Conservation (phyloP, 2,329 filamentous ascomycete species). For the Acephala macrosclerotiorum region DNA sequence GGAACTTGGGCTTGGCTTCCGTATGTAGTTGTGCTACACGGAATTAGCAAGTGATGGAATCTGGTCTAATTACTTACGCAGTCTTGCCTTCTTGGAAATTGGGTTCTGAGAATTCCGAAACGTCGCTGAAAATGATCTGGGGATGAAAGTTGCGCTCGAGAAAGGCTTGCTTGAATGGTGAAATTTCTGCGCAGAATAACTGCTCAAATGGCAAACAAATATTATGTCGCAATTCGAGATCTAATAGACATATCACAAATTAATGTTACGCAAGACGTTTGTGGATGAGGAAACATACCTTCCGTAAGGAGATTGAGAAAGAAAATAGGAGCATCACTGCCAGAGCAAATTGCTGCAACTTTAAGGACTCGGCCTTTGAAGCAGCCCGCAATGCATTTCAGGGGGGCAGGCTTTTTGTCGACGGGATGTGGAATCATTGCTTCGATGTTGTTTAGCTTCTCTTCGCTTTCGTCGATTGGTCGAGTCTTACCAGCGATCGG, state of each 20-base stretch:
- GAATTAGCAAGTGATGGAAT: background rate
- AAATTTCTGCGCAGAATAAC: slow-evolving; percentile 69
- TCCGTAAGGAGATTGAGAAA: slow-evolving; percentile 65
- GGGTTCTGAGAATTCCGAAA: slow-evolving; percentile 57
- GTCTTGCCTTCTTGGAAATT: background rate
- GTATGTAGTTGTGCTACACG: slow-evolving; percentile 68
- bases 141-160: slow-evolving; percentile 66
- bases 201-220: slow-evolving; percentile 51
- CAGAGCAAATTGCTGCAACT: slow-evolving; percentile 79
- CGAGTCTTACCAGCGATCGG: too few relatives aligned
- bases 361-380: too few relatives aligned
- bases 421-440: too few relatives aligned
- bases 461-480: too few relatives aligned
- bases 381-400: too few relatives aligned
- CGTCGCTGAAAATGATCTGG: slow-evolving; percentile 63
- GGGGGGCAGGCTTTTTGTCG: too few relatives aligned
- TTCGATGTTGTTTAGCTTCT: too few relatives aligned
- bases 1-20: slow-evolving; percentile 66
- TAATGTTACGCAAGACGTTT: too few relatives aligned
- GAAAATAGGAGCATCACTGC: slow-evolving; percentile 77
- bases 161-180: slow-evolving; percentile 68
- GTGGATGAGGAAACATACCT: slow-evolving; percentile 42
- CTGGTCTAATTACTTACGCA: background rate
- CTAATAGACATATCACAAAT: background rate
- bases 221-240: background rate